These are phyloP conservation scores for Candolleomyces eurysporus DNA, from an alignment of 768 basidiomycete species.

Conservation along the genomic window DNA sequence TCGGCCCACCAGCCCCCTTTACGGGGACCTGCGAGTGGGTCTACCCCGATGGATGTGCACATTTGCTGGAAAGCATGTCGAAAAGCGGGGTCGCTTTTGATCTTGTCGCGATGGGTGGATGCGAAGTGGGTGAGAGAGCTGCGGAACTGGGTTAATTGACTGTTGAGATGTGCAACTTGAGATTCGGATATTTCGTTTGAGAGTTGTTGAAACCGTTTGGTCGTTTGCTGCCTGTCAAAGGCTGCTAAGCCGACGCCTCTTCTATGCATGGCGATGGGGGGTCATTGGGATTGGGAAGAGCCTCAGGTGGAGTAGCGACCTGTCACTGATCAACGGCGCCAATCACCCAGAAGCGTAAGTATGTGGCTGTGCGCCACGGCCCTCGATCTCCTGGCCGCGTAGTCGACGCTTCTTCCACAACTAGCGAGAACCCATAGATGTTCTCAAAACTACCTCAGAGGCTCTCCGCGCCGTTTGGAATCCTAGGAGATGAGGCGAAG, in stretches of 20 bases:
- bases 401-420: too few species aligned
- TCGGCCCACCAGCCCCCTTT: conserved; percentile 93
- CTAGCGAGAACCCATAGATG: conserved; percentile 28
- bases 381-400: neutral
- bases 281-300: neutral
- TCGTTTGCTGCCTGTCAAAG: conserved; percentile 83
- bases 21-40: conserved; percentile 85
- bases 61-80: conserved; percentile 93
- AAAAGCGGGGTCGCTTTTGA: conserved; percentile 81
- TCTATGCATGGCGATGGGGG: conserved; percentile 53
- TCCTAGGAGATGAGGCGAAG: conserved; percentile 85
- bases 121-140: conserved; percentile 79
- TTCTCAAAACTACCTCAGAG: conserved; percentile 72
- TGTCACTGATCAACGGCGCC: neutral
- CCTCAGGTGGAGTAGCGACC: neutral
- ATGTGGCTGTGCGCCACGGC: neutral
- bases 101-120: conserved; percentile 76
- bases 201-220: conserved; percentile 78
- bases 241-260: conserved; percentile 88
- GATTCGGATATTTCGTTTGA: conserved; percentile 73
- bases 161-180: conserved; percentile 76
- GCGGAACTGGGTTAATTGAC: conserved; percentile 84
- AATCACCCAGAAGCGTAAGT: neutral
- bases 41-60: conserved; percentile 93
- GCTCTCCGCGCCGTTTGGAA: conserved; percentile 71